phyloP scores from a whole-genome alignment of 305 asterid species.

The Plantago rigida region DNA sequence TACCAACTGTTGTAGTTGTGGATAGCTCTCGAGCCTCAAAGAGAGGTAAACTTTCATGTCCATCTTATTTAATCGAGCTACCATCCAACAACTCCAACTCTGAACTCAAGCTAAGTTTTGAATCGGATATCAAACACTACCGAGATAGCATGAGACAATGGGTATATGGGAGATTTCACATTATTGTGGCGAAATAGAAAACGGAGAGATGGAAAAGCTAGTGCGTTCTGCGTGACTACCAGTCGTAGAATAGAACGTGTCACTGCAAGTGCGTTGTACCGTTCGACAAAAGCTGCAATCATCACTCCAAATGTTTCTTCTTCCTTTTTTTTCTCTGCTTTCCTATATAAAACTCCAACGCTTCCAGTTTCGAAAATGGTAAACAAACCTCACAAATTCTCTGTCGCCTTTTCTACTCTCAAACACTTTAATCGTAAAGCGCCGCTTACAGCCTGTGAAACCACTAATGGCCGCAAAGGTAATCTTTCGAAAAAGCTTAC shows the following conservation, averaged over 20 bases:
- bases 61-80: no score
- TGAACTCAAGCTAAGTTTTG: no score
- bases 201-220: constrained; percentile 15
- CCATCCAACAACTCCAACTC: no score
- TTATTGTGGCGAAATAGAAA: constrained; percentile 28
- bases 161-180: constrained; percentile 29
- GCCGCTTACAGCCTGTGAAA: neutral
- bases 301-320: constrained; percentile 13
- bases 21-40: no score
- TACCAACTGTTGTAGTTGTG: no score
- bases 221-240: constrained; percentile 27
- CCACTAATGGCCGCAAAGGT: neutral
- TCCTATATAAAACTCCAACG: constrained; percentile 5
- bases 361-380: neutral
- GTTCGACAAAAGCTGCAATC: constrained; percentile 29
- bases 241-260: constrained; percentile 20
- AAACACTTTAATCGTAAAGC: neutral
- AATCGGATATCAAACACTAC: no score
- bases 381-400: neutral
- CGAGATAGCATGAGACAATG: neutral
- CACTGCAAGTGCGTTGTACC: constrained; percentile 15
- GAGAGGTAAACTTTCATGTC: no score
- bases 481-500: no score
- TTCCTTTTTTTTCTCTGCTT: constrained; percentile 12
- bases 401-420: neutral